Base-by-base conservation (phyloP, 306 rosid species). In the Lathyrus oleraceus region DNA sequence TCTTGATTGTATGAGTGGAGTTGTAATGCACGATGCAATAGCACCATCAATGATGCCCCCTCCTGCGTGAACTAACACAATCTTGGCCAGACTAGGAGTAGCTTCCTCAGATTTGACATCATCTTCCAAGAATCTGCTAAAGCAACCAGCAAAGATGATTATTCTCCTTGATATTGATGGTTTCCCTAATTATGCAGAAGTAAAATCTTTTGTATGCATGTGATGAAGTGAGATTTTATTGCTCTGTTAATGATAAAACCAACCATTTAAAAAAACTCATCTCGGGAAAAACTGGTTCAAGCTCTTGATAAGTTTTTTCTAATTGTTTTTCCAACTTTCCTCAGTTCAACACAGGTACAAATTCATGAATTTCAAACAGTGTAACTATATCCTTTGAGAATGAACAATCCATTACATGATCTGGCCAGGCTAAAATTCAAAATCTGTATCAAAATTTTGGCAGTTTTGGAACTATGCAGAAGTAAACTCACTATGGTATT, bases 41-140 rank as follows among this genome's bases (percentile, higher is more conserved):
- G 91, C 98, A 23, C 90, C 98, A 17, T 93, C 91, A 71, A 88
- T 73, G 47, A 92, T 83, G 52, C 98, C 96, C 61, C 96, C 96
- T 30, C 75, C 13, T 56, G 88, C 98, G 78, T 92, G 98, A 73
- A 85, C 96, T 56, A 81, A 78, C 58, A 88, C 10, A 73, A 90
- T 82, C 82, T 86, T 84, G 17, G 66, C 67, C 48, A 81, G 63
- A 36, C 83, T 43, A 20, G 91, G 89, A 72, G 69, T 59, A 65
- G 60, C 76, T 61, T 85, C 81, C 28, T 76, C 80, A 35, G 66
- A 15, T 43, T 69, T 71, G 19, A 47, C 48, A 11, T 65, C 72
- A 17, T 81, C 47, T 59, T 59, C 83, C 65, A 89, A 54, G 74
- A 80, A 71, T 23, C 92, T 89, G 82, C 67, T 78, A 42, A 68